Evolutionary conservation across 73 alveolate species (phyloP).

Genomic region (Urostyla sp.): DNA sequence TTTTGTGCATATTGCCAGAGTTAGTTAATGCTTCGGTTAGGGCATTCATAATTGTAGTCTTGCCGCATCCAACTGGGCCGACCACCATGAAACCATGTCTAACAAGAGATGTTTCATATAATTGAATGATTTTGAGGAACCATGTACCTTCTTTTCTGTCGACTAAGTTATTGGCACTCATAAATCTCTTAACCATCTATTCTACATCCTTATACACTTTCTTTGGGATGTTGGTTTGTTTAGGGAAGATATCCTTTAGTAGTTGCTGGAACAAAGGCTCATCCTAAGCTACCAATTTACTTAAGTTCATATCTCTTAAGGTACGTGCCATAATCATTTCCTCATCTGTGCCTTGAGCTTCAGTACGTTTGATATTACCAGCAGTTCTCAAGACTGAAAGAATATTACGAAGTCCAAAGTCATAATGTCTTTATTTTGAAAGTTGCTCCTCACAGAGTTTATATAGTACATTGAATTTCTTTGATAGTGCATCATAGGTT

Average conservation of each 20-base stretch:
- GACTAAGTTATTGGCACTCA: slow-evolving; percentile 87
- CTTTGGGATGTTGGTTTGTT: slow-evolving; percentile 96
- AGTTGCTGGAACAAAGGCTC: slow-evolving; percentile 98
- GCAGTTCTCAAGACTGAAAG: slow-evolving; percentile 98
- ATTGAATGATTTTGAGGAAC: slow-evolving; percentile 98
- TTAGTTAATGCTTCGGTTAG: slow-evolving; percentile 83
- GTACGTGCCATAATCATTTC: slow-evolving; percentile 96
- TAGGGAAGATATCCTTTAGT: slow-evolving; percentile 99
- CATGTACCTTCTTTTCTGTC: slow-evolving; percentile 91
- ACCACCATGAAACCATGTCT: slow-evolving; percentile 99
- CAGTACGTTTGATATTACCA: slow-evolving; percentile 97
- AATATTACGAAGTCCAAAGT: slow-evolving; percentile 98
- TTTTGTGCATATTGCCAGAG: slow-evolving; percentile 86
- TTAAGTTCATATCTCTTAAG: slow-evolving; percentile 98
- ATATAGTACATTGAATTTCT: slow-evolving; percentile 99
- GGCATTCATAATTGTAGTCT: slow-evolving; percentile 81
- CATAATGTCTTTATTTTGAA: slow-evolving; percentile 98
- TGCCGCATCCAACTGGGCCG: slow-evolving; percentile 99
- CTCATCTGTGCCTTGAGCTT: slow-evolving; percentile 91
- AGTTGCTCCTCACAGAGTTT: slow-evolving; percentile 99
- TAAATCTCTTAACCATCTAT: slow-evolving; percentile 82
- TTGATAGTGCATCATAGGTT: slow-evolving; percentile 93
- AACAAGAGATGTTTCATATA: slow-evolving; percentile 99
- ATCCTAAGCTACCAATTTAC: slow-evolving; percentile 99
- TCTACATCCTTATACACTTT: slow-evolving; percentile 97